Evolutionary conservation across 2,329 filamentous ascomycete genomes (phyloP), one percentile per base, ranked within the genome.

Genomic region (Apiospora koreana): DNA sequence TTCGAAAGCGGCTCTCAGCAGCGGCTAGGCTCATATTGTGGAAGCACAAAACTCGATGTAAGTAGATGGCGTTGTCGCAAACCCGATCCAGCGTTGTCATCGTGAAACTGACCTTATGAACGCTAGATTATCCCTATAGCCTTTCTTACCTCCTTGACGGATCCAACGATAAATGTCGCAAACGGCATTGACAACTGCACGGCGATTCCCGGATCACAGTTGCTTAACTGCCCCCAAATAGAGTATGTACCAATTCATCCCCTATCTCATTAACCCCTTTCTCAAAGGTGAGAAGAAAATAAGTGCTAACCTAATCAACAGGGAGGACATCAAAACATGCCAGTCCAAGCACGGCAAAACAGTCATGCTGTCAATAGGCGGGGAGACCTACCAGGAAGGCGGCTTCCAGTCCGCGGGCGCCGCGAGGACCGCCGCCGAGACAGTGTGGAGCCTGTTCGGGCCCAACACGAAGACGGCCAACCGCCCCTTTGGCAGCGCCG

Each of bases 401-500:
- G 91, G 91, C 35, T 93, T 93, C 82, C 76, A 79, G 45, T 86
- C 84, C 21, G 74, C 82, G 1, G 73, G 79, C 0, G 86, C 83
- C 0, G 91, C 91, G 7, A 78, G 83, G 31, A 76, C 82, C 1
- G 87, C 87, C 3, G 92, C 92, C 0, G 81, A 91, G 68, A 83
- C 86, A 23, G 81, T 94, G 70, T 94, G 92, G 92, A 83, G 87
- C 68, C 91, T 90, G 73, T 94, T 94, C 78, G 92, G 92, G 1
- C 89, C 92, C 5, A 77, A 80, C 14, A 82, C 80, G 38, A 83
- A 80, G 58, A 80, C 79, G 1, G 82, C 82, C 9, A 84, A 88
- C 69, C 88, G 93, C 10, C 92, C 92, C 1, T 94, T 94, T 77
- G 90, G 90, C 69, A 80, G 81, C 14, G 88, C 89, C 12, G 83